Evolutionary conservation across 2,329 filamentous ascomycete species (phyloP).

Genomic region (Lachnellula suecica): DNA sequence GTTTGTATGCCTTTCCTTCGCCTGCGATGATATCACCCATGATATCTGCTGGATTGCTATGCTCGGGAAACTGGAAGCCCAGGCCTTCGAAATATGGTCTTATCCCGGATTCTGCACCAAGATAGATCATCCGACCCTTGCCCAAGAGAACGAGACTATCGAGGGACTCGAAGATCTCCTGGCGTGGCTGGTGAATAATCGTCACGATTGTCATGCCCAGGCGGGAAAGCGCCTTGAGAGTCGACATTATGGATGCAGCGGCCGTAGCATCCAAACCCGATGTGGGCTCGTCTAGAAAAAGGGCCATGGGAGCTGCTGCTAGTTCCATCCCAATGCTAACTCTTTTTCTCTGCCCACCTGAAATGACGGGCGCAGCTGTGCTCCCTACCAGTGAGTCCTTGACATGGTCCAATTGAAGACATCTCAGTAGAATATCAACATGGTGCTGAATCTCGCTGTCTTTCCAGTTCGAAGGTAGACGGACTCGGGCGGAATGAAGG

Average conservation of each 20-base stretch:
- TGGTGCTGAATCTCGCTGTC: conserved; percentile 49
- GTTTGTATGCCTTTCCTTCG: conserved; percentile 51
- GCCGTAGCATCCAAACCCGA: conserved; percentile 62
- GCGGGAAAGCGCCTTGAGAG: conserved; percentile 60
- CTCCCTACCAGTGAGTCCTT: conserved; percentile 50
- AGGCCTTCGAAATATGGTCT: conserved; percentile 50
- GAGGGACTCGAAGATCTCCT: conserved; percentile 55
- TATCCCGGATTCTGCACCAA: conserved; percentile 44
- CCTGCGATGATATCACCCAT: conserved; percentile 63
- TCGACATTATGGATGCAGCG: conserved; percentile 61
- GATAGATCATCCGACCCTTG: conserved; percentile 55
- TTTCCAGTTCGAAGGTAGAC: conserved; percentile 51
- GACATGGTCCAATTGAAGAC: conserved; percentile 40
- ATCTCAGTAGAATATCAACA: conserved; percentile 56
- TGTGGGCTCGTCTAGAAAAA: conserved; percentile 63
- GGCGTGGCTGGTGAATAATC: conserved; percentile 55
- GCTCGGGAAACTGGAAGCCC: conserved; percentile 49
- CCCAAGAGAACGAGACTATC: conserved; percentile 64
- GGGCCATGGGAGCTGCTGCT: conserved; percentile 54
- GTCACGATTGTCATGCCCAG: conserved; percentile 53
- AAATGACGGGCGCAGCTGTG: conserved; percentile 60
- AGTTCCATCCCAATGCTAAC: conserved; percentile 62
- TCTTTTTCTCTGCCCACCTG: conserved; percentile 60
- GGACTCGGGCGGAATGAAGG: conserved; percentile 54
- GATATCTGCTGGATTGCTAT: conserved; percentile 55